Conservation (phyloP, 768 basidiomycete genomes). For the Trametes elegans region DNA sequence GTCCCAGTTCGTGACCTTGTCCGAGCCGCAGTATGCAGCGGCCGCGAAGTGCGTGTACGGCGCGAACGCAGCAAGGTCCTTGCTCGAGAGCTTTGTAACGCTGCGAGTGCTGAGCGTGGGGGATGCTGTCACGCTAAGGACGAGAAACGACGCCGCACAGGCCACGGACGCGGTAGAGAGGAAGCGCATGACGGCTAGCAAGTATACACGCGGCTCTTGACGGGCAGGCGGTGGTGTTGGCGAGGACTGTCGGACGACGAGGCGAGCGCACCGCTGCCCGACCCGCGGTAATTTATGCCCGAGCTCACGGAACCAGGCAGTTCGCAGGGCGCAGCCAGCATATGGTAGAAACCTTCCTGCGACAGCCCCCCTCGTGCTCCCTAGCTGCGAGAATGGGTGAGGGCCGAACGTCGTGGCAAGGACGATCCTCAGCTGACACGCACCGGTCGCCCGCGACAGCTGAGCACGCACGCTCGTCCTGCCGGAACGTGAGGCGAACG, state of each 20-base stretch:
- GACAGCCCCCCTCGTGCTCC: neutral
- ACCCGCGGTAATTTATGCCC: neutral
- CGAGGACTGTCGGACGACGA: neutral
- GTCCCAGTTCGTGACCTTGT: conserved; percentile 37
- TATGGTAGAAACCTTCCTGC: neutral
- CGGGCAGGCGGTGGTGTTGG: neutral
- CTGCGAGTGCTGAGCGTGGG: conserved; percentile 4
- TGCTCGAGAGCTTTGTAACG: conserved; percentile 28
- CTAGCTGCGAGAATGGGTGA: neutral
- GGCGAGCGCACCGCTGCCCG: neutral
- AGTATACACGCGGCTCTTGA: conserved; percentile 2
- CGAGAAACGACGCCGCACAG: neutral
- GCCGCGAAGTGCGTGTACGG: conserved; percentile 54
- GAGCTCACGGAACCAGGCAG: neutral
- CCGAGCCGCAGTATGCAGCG: conserved; percentile 51
- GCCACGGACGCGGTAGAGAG: conserved; percentile 2
- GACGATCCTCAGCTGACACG: conserved; percentile 5
- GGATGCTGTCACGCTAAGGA: neutral
- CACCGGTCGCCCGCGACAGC: neutral
- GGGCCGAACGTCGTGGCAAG: neutral
- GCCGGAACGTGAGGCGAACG: neutral
- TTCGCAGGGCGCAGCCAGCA: neutral
- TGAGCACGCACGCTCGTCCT: neutral
- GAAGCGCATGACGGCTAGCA: conserved; percentile 6
- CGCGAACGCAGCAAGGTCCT: conserved; percentile 36